phyloP scores from a whole-genome alignment of 2,329 filamentous ascomycete genomes.

The Hymenoscyphus linearis region DNA sequence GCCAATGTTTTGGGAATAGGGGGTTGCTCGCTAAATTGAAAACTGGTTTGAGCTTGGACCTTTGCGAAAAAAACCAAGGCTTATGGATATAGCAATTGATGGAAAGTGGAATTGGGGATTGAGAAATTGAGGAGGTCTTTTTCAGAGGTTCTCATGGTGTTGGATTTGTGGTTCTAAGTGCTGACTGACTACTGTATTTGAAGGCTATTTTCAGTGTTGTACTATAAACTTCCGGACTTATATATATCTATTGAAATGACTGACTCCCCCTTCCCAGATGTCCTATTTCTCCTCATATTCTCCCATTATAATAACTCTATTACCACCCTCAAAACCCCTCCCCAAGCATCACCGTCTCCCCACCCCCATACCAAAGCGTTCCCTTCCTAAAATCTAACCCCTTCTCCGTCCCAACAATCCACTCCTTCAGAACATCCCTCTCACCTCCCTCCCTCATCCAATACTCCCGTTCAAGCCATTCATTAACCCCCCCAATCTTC shows the following conservation, averaged over 20 bases:
- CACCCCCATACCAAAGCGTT: constrained; percentile 81
- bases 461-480: constrained; percentile 63
- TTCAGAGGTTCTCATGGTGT: not conserved
- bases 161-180: not conserved
- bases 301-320: not conserved
- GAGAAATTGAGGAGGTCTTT: too few relatives aligned
- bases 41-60: not conserved
- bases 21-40: not conserved
- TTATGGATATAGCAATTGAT: not conserved
- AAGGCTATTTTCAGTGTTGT: not conserved
- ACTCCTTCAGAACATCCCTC: constrained; percentile 56
- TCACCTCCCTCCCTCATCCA: constrained; percentile 52
- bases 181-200: not conserved
- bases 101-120: not conserved
- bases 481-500: constrained; percentile 71
- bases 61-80: not conserved
- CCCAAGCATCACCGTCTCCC: constrained; percentile 60
- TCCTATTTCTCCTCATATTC: not conserved
- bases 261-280: not conserved
- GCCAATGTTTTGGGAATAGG: not conserved
- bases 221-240: too few relatives aligned
- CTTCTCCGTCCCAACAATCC: constrained; percentile 81
- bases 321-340: constrained; percentile 48
- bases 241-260: not conserved
- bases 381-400: constrained; percentile 74